A percentile compares a stretch with the other conserved stretches of the same genome.
Conservation (phyloP, 805 yeast species). For the Yueomyces sp. region DNA sequence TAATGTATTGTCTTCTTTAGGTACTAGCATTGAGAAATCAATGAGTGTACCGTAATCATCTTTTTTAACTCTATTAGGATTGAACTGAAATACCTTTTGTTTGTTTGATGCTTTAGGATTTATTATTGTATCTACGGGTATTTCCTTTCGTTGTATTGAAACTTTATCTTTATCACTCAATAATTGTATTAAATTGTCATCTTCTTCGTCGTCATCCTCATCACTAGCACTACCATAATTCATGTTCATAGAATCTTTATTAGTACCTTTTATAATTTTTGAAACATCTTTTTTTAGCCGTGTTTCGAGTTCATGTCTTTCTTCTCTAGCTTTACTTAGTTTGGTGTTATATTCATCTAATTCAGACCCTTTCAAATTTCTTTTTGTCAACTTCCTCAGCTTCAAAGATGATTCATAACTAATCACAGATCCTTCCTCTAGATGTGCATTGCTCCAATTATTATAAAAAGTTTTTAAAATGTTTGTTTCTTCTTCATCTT, state of each 20-base stretch:
- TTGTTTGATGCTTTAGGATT: constrained; percentile 13
- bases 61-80: constrained; percentile 40
- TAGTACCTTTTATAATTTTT: background rate
- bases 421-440: background rate
- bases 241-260: background rate
- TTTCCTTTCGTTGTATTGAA: constrained; percentile 4
- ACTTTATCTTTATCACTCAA: constrained; percentile 3
- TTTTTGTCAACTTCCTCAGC: constrained; percentile 32
- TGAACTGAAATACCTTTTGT: constrained; percentile 67
- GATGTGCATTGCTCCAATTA: background rate
- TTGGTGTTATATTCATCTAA: constrained; percentile 33
- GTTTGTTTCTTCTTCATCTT: constrained; percentile 44
- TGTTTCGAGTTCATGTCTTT: constrained; percentile 22
- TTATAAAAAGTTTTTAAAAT: constrained; percentile 34
- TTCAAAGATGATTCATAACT: constrained; percentile 3
- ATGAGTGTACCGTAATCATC: constrained; percentile 87
- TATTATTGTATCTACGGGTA: constrained; percentile 19
- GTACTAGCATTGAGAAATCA: constrained; percentile 46
- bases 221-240: constrained; percentile 15
- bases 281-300: constrained; percentile 21
- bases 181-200: constrained; percentile 16
- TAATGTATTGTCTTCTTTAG: constrained; percentile 29
- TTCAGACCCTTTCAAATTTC: constrained; percentile 36
- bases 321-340: constrained; percentile 33
- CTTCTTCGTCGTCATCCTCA: constrained; percentile 23